Percentiles rank a stretch among this genome's conserved stretches.
phyloP scores from a whole-genome alignment of 768 basidiomycete genomes.

The Coprinopsis sp. region DNA sequence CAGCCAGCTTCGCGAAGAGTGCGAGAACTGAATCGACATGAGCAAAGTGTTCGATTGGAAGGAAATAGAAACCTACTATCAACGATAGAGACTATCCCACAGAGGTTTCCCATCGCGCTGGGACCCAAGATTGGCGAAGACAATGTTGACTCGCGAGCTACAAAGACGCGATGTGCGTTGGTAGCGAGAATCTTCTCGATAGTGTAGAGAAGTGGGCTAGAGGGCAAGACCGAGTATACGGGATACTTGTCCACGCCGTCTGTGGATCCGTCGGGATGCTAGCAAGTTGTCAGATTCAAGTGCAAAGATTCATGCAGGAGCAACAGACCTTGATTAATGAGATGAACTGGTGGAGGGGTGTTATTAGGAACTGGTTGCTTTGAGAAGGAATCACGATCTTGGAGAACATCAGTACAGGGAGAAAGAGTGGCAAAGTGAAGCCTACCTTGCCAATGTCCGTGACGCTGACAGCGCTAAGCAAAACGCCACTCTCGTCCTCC shows the following conservation, averaged over 20 bases:
- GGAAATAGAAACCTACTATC: conserved; percentile 51
- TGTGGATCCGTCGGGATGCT: conserved; percentile 71
- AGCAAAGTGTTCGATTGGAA: background rate
- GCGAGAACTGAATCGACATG: conserved; percentile 55
- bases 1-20: conserved; percentile 70
- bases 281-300: conserved; percentile 4
- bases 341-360: conserved; percentile 66
- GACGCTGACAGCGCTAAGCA: conserved; percentile 76
- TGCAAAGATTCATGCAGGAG: background rate
- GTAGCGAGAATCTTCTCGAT: conserved; percentile 82
- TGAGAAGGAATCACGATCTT: conserved; percentile 78
- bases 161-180: conserved; percentile 74
- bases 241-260: conserved; percentile 80
- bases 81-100: conserved; percentile 77
- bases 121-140: conserved; percentile 46
- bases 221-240: conserved; percentile 72
- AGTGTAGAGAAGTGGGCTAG: conserved; percentile 60
- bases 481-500: conserved; percentile 55
- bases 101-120: conserved; percentile 43
- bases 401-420: background rate
- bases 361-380: conserved; percentile 71
- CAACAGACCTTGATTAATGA: conserved; percentile 59
- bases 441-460: conserved; percentile 75
- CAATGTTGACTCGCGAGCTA: conserved; percentile 57
- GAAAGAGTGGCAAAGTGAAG: no score